Percentiles rank a stretch among this genome's conserved stretches.
Conservation (phyloP, 352 stramenopile species). For the Globisporangium paroecandrum region DNA sequence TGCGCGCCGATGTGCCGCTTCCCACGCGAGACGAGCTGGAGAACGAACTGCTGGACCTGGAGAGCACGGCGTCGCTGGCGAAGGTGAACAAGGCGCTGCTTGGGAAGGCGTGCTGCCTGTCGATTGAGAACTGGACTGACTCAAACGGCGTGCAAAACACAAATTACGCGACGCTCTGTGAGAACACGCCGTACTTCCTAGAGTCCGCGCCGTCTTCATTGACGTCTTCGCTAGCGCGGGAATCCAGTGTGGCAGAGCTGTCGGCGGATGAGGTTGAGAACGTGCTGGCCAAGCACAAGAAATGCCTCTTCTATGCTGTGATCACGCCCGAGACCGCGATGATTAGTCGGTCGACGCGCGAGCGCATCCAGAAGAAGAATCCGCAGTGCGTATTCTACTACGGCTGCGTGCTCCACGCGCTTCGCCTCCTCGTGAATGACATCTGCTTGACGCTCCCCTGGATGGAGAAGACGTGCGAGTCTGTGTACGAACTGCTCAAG, state of each 20-base stretch:
- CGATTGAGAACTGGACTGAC: slow-evolving; percentile 55
- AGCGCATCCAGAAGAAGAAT: slow-evolving; percentile 55
- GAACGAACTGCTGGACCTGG: slow-evolving; percentile 58
- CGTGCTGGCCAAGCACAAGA: slow-evolving; percentile 48
- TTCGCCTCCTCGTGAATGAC: slow-evolving; percentile 49
- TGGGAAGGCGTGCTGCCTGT: slow-evolving; percentile 50
- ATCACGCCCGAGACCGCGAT: slow-evolving; percentile 40
- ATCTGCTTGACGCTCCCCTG: slow-evolving; percentile 48
- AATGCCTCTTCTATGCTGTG: slow-evolving; percentile 46
- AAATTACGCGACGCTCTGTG: slow-evolving; percentile 41
- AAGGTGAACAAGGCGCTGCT: slow-evolving; percentile 44
- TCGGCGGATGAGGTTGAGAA: slow-evolving; percentile 41
- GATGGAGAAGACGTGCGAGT: slow-evolving; percentile 36
- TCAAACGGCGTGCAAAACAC: slow-evolving; percentile 35
- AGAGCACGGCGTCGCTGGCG: slow-evolving; percentile 37
- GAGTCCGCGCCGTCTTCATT: slow-evolving; percentile 22
- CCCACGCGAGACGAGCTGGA: slow-evolving; percentile 56
- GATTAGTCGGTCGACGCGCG: slow-evolving; percentile 38
- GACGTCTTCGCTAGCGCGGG: slow-evolving; percentile 1
- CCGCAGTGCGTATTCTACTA: slow-evolving; percentile 64
- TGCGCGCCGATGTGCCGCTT: slow-evolving; percentile 39
- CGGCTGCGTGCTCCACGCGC: slow-evolving; percentile 50
- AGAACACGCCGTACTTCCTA: slow-evolving; percentile 42
- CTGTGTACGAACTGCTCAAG: slow-evolving; percentile 34
- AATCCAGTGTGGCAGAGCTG: slow-evolving; percentile 25